Evolutionary conservation across 2,329 filamentous ascomycete genomes (phyloP), one percentile per base, ranked within the genome.

Genomic region (Ophiostoma angusticollis): DNA sequence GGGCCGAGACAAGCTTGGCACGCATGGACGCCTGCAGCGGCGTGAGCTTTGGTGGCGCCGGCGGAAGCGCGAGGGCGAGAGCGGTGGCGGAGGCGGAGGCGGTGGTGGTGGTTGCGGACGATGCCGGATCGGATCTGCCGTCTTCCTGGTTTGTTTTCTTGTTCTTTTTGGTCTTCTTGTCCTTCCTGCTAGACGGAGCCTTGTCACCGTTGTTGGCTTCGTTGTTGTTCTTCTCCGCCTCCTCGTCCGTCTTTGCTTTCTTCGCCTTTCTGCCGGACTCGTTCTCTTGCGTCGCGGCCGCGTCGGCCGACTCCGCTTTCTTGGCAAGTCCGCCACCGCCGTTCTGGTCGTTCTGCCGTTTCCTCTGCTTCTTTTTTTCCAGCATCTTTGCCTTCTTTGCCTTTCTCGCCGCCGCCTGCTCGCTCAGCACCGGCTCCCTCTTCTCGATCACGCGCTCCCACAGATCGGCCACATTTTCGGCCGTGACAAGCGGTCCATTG

Each of bases 1-100:
- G 86, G 1, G 91, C 87, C 9, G 87, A 93, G 46, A 93, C 72
- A 46, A 98, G 78, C 66, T 98, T 98, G 55, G 86, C 80, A 45
- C 84, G 80, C 91, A 98, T 98, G 4, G 84, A 78, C 40, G 81
- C 77, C 67, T 98, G 91, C 41, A 98, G 77, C 4, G 91, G 86
- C 1, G 91, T 98, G 53, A 98, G 74, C 50, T 83, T 35, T 9
- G 44, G 32, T 14, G 33, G n/a, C 8, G 38, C 24, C 84, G 45
- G 59, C 54, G 21, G 62, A 57, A 24, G 64, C 3, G 27, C 23
- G 28, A 65, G 59, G 7, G 61, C 58, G 28, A 62, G 51, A 41
- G 55, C 49, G 37, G 49, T 45, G 50, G 44, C 30, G 55, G 31
- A 38, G 52, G 46, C 31, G 43, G 49, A 45, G 50, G 44, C 30